Base-by-base conservation (phyloP, 139 green algal species). In the Picochlorum sp. region DNA sequence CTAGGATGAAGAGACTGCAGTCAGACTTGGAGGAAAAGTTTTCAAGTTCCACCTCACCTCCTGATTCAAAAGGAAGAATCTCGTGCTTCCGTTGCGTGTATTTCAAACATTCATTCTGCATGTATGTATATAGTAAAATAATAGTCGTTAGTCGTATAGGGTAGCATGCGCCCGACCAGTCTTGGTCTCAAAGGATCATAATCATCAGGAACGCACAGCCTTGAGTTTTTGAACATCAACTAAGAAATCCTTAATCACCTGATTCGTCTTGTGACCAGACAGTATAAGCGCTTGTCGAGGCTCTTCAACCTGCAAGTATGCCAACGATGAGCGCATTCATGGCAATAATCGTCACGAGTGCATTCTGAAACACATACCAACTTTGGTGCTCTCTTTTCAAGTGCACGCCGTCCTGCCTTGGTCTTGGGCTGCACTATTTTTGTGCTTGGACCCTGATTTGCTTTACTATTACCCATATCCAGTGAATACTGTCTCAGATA, bases 1-100 rank as follows among this genome's bases (percentile, higher is more conserved):
- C 93, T 38, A 98, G 63, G 34, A 75, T 80, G 72, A 97, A 96
- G 7, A 92, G 37, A 8, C 70, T 74, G 64, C 80, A 87, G 65
- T 95, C 80, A 13, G 61, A 57, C 56, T 64, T 61, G 52, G 49
- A 32, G 7, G 68, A 58, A 46, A 79, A 72, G 23, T 51, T 82
- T 77, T 97, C 89, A 30, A 97, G 61, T 2, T 63, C 60, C 0
- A 65, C 63, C 58, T 96, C 87, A 44, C 91, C 90, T 26, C 87
- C 86, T 14, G 78, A 28, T 73, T 97, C 91, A 74, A 96, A 96
- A 0, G 91, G 91, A 21, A 73, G 69, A 32, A 94, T 74, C 41
- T 92, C 80, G 26, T 84, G 75, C 68, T 97, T 96, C n/a, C 86
- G 85, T 9, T 83, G 76, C 0, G 75, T 88, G 65, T 89, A 88